Base-by-base conservation (phyloP, 306 rosid genomes). In the Clitoria ternatea region DNA sequence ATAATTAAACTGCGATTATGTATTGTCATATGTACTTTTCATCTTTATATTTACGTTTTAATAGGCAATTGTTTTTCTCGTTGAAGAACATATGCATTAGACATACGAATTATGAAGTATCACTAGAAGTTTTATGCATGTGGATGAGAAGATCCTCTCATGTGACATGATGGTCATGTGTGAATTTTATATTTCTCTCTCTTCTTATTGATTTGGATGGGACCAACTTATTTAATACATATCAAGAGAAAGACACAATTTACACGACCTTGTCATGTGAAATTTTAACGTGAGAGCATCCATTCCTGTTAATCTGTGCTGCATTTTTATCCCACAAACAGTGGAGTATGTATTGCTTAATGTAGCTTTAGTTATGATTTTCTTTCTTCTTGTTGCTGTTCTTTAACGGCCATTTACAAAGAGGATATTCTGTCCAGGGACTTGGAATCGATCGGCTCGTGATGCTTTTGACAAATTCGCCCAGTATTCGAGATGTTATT, bases 381-480 rank as follows among this genome's bases (percentile, higher is more conserved):
- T 66, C 15, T 42, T 66, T 35, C 14, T 37, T 54, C 32, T 7
- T 66, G 10, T 66, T 23, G 47, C 44, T 62, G 26, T 47, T 9
- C 59, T 61, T 66, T 33, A 60, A 27, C 35, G 50, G 22, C 47
- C 44, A 52, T 30, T 82, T 37, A 84, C 55, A n/a, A 39, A 44
- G 61, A 65, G 7, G 36, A 52, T 24, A 40, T 61, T 26, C 48
- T 73, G 82, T 74, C 80, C 90, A 94, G 98, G 98, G 98, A 65
- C 90, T 94, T 70, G 98, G 98, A 80, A 89, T 94, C 13, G 96
- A 94, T 79, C 85, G 97, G 86, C 82, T 94, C 0, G 98, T 94
- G 83, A 94, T 94, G 98, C 91, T 94, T 67, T 77, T 90, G 79
- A 94, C 98, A 53, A 83, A 94, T 70, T 89, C 98, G 37, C 86